Evolutionary conservation across 306 rosid species (phyloP), one percentile per base, ranked within the genome.

Genomic region (Cajanus cajan): DNA sequence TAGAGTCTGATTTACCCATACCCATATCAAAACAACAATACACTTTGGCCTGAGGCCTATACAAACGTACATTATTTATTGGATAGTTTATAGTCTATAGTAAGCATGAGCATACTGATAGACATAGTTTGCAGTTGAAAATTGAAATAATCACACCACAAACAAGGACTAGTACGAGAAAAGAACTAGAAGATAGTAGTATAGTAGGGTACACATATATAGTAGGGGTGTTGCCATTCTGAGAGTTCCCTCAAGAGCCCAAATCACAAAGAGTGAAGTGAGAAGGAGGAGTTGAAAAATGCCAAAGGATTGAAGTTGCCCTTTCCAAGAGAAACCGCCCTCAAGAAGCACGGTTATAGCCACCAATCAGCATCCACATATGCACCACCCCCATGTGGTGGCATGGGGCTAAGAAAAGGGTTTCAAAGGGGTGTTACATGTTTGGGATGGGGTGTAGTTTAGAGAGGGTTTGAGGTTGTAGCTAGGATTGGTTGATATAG

Each of bases 251-350:
- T 44, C 59, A n/a, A 79, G 71, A 69, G 66, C 80, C 64, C 79
- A 62, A 68, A 71, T 71, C 80, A 48, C 80, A 68, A 4, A 1
- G 63, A 31, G 78, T 73, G 77, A 80, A 68, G 83, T 61, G 85
- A 66, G 73, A 34, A 62, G 39, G 69, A 52, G 87, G 86, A 77
- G 81, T 61, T 63, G 78, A 76, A 81, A 90, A 90, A 89, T 93
- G 99, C 99, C 98, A 91, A 92, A 93, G 99, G 92, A 86, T 89
- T 47, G 93, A 87, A 88, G 96, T 93, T 96, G 99, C 97, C 99
- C 99, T 90, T 74, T 68, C 76, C 78, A 79, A 84, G 81, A 88
- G 90, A 86, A 86, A 78, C 79, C 73, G 39, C 82, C 88, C 24
- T 70, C 65, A 58, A 78, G 65, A 76, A 85, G 83, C 44, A 69